Evolutionary conservation across 176 grass and related monocot species (phyloP).

Genomic region (Cenchrus fungigraminus): DNA sequence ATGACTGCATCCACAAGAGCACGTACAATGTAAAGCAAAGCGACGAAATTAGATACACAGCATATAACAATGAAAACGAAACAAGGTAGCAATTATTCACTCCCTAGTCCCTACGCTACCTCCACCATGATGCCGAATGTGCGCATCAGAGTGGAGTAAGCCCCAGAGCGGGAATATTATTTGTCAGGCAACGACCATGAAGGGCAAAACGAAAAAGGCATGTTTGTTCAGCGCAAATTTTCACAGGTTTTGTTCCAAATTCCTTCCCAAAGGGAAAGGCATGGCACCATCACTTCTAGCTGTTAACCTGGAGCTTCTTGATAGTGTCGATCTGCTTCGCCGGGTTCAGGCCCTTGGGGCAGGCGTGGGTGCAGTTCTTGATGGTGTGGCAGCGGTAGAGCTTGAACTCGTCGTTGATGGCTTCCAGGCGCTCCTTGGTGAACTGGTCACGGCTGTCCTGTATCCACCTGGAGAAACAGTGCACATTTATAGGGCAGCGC

Average conservation of each 20-base stretch:
- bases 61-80: neutral
- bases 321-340: conserved; percentile 87
- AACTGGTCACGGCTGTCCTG: conserved; percentile 97
- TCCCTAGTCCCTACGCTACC: neutral
- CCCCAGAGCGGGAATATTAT: conserved; percentile 39
- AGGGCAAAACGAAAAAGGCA: neutral
- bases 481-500: conserved; percentile 5
- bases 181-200: conserved; percentile 19
- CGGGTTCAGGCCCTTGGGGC: conserved; percentile 93
- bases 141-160: neutral
- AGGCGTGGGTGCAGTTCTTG: conserved; percentile 92
- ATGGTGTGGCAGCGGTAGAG: conserved; percentile 96
- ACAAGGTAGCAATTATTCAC: conserved; percentile 56
- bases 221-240: conserved; percentile 15
- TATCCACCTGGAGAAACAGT: conserved; percentile 74
- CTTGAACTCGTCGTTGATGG: conserved; percentile 97
- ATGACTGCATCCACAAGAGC: conserved; percentile 25
- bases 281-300: neutral
- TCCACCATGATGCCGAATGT: neutral
- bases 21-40: neutral
- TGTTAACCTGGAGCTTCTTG: conserved; percentile 84
- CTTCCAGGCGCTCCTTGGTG: conserved; percentile 87
- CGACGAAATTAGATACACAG: conserved; percentile 43
- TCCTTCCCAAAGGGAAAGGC: neutral
- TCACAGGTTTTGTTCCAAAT: neutral